Conservation (phyloP, 805 yeast genomes). For the Candida hispaniensis region DNA sequence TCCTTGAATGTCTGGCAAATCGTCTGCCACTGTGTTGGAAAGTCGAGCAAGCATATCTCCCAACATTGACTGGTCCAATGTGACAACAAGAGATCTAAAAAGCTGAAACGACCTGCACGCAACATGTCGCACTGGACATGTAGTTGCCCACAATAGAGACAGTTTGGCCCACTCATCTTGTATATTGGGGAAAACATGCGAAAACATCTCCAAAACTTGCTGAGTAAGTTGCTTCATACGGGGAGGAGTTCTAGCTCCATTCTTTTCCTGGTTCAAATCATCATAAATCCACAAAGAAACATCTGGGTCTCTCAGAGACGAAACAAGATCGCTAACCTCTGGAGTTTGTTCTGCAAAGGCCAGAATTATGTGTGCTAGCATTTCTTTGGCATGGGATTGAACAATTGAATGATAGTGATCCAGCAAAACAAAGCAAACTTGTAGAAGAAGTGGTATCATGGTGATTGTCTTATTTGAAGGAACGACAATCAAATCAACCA, state of each 20-base stretch:
- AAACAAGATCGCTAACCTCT: conserved; percentile 46
- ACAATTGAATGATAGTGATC: conserved; percentile 82
- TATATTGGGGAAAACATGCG: conserved; percentile 32
- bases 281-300: conserved; percentile 70
- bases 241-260: conserved; percentile 75
- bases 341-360: conserved; percentile 45
- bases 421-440: conserved; percentile 64
- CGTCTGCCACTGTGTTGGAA: conserved; percentile 88
- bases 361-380: conserved; percentile 63
- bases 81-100: conserved; percentile 71
- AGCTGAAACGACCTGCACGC: conserved; percentile 95
- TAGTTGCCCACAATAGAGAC: conserved; percentile 88
- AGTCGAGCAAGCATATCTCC: conserved; percentile 88
- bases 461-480: conserved; percentile 52
- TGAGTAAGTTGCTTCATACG: conserved; percentile 70
- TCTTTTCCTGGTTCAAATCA: conserved; percentile 64
- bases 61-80: conserved; percentile 77
- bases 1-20: conserved; percentile 81
- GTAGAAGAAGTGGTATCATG: conserved; percentile 63
- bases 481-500: conserved; percentile 67
- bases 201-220: conserved; percentile 48
- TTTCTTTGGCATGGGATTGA: conserved; percentile 71
- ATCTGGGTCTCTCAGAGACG: conserved; percentile 45
- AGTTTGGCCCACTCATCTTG: conserved; percentile 78
- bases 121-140: conserved; percentile 92